Percentiles rank a stretch among this genome's conserved stretches.
Conservation (phyloP, 306 rosid genomes). For the Acmispon strigosus region DNA sequence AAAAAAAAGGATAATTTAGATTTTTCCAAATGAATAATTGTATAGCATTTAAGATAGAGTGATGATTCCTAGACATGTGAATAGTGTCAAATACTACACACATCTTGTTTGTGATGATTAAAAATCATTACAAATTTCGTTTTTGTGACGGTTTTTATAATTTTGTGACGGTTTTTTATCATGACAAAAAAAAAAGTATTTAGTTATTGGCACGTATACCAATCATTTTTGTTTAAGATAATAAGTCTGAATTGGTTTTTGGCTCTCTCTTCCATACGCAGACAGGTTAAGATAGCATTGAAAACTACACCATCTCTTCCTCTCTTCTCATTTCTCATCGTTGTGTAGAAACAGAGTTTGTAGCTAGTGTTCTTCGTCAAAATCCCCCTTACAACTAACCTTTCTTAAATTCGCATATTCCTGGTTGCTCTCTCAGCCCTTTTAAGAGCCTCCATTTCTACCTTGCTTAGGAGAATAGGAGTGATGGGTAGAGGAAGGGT, state of each 20-base stretch:
- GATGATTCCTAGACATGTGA: too few species aligned
- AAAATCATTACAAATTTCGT: too few species aligned
- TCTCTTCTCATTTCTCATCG: conserved; percentile 13
- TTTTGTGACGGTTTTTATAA: too few species aligned
- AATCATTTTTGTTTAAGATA: too few species aligned
- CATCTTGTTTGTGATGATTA: too few species aligned
- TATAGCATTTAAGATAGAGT: neutral
- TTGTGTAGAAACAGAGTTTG: neutral
- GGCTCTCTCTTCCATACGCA: neutral
- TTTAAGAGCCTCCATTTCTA: neutral
- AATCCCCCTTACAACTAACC: neutral
- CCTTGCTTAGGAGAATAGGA: neutral
- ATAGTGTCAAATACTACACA: too few species aligned
- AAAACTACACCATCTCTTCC: conserved; percentile 8
- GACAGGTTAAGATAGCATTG: neutral
- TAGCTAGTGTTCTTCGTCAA: conserved; percentile 8
- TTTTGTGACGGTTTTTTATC: too few species aligned
- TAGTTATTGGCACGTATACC: too few species aligned
- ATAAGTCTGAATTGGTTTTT: neutral
- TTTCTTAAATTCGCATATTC: neutral
- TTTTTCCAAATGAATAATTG: neutral
- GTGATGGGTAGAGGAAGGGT: conserved; percentile 31
- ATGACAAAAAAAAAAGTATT: too few species aligned
- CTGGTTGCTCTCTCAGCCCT: neutral
- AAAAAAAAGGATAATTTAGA: neutral